Conservation (phyloP, 108 stramenopile species). For the Stephanodiscus triporus region DNA sequence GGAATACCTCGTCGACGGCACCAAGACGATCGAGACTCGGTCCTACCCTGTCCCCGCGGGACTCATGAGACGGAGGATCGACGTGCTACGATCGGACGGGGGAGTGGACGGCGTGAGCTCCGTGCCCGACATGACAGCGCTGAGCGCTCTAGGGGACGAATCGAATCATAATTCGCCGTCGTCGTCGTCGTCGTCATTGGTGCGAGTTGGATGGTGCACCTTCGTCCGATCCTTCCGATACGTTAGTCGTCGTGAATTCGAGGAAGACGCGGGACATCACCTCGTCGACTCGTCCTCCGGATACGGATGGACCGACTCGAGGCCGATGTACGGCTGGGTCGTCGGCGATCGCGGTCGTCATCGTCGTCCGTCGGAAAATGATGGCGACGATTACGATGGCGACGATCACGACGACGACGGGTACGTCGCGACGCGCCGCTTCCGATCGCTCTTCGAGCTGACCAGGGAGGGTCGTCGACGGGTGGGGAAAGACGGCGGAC, state of each 20-base stretch:
- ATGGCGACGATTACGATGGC: slow-evolving; percentile 6
- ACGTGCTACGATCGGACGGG: slow-evolving; percentile 61
- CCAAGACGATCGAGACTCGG: slow-evolving; percentile 77
- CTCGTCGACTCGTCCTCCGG: slow-evolving; percentile 58
- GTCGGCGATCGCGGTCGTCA: slow-evolving; percentile 42
- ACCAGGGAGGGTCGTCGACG: neutral
- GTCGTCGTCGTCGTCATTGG: slow-evolving; percentile 5
- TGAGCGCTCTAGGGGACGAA: no score
- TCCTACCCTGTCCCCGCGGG: slow-evolving; percentile 63
- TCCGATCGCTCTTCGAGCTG: slow-evolving; percentile 38
- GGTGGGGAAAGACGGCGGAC: no score
- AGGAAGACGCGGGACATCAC: slow-evolving; percentile 59
- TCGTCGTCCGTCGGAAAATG: neutral
- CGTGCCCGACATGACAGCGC: slow-evolving; percentile 34
- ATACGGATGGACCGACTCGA: slow-evolving; percentile 74
- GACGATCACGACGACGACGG: neutral
- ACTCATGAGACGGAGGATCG: slow-evolving; percentile 57
- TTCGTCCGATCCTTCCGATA: slow-evolving; percentile 56
- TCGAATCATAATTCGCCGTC: no score
- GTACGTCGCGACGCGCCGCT: slow-evolving; percentile 10
- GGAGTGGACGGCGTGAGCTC: slow-evolving; percentile 57
- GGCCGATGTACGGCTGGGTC: slow-evolving; percentile 69
- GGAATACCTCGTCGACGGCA: slow-evolving; percentile 47
- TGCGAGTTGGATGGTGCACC: slow-evolving; percentile 62
- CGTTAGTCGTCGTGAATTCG: slow-evolving; percentile 48